Evolutionary conservation across 2,329 filamentous ascomycete genomes (phyloP), one percentile per base, ranked within the genome.

Genomic region (Claviceps monticola): DNA sequence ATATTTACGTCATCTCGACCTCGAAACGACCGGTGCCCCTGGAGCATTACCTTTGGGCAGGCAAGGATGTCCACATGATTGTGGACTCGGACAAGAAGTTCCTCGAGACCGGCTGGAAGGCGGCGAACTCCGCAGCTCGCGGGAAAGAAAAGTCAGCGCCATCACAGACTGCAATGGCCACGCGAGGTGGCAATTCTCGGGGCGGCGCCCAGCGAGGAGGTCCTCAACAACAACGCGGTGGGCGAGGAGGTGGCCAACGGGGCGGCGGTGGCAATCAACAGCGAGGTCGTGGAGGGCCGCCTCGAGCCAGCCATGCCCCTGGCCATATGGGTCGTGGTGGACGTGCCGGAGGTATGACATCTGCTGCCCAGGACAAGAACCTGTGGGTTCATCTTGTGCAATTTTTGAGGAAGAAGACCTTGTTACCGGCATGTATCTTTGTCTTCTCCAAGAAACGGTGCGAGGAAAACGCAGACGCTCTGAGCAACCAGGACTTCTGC

Each of bases 1-100:
- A 98, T 61, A 97, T 98, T 37, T 98, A 97, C 64, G 93, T 98
- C 60, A 98, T 98, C 51, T 97, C 93, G 0, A 98, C 93, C 0
- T 84, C 90, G 0, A 98, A 98, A 67, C 80, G 93, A 54, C 93
- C 93, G 0, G 88, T 98, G 0, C 93, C 93, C 0, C 72, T 98
- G 2, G 93, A 98, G 61, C 93, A 98, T 66, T 98, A 91, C 61
- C 75, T 98, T 1, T 98, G 93, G 93, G 90, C 89, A 4, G 86
- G 84, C 53, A 97, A 96, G 66, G 80, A 83, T 39, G 93, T 95
- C 63, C 78, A 89, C 71, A 96, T 95, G 68, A 96, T 98, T 60
- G 93, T 98, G 14, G 88, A 94, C 60, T 79, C 88, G 0, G 86
- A 95, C 53, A 96, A 96, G 71, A 84, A 82, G 49, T 98, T 97